Evolutionary conservation across 192 early-diverging fungal genomes (phyloP).

Genomic region (Cladochytrium replicatum): DNA sequence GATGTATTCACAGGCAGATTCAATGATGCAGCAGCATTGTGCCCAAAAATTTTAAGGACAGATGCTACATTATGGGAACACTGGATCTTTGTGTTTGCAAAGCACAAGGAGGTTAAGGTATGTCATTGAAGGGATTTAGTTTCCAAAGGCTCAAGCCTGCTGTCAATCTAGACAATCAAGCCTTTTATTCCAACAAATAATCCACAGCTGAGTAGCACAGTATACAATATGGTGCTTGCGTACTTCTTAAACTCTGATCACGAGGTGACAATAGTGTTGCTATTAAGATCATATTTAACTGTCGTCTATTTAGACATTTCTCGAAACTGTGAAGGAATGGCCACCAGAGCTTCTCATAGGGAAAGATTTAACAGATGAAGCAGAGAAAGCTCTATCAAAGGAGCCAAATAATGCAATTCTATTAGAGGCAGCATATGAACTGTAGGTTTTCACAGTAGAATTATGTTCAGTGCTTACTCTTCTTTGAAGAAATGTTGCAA

Average conservation of each 20-base stretch:
- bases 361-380: constrained; percentile 60
- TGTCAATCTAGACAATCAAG: constrained; percentile 44
- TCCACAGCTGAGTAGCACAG: constrained; percentile 62
- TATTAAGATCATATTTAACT: not conserved
- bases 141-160: not conserved
- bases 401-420: constrained; percentile 49
- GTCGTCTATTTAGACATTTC: constrained; percentile 44
- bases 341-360: constrained; percentile 68
- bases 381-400: constrained; percentile 55
- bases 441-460: constrained; percentile 43
- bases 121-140: not conserved
- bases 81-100: constrained; percentile 85
- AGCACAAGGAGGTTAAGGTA: constrained; percentile 60
- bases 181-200: constrained; percentile 64
- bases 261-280: constrained; percentile 28
- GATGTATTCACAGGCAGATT: constrained; percentile 30
- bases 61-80: constrained; percentile 75
- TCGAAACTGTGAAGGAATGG: constrained; percentile 64
- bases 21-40: constrained; percentile 60
- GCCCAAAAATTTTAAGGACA: constrained; percentile 60
- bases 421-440: constrained; percentile 60
- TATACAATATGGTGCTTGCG: constrained; percentile 83
- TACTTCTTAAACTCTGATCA: constrained; percentile 57
- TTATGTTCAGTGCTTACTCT: not conserved
- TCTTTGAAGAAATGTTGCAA: constrained; percentile 46